Conservation (phyloP, 2,329 filamentous ascomycete genomes). For the Beauveria pseudobassiana region DNA sequence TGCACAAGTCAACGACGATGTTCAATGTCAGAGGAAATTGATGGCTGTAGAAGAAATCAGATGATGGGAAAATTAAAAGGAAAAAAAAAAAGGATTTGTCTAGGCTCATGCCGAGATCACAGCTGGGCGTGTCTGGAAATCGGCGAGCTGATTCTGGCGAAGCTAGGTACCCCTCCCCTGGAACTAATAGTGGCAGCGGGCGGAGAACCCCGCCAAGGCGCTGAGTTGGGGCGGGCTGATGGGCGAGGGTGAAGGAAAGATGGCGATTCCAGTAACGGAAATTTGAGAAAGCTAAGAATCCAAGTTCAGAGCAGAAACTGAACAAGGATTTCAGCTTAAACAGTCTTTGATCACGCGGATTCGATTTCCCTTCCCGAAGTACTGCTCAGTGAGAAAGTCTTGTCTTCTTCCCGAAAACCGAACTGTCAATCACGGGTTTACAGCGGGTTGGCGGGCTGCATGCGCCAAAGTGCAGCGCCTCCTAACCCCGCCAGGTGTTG, state of each 20-base stretch:
- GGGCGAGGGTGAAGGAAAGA: background rate
- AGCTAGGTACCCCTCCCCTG: background rate
- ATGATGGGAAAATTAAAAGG: background rate
- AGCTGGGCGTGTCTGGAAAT: background rate
- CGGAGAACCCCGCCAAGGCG: background rate
- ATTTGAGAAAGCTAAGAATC: too few species aligned
- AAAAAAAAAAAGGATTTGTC: background rate
- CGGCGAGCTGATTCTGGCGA: background rate
- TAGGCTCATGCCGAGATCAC: background rate
- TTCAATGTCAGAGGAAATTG: background rate
- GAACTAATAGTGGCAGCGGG: background rate
- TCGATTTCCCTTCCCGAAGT: too few species aligned
- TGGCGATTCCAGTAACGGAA: too few species aligned
- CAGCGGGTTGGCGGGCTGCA: background rate
- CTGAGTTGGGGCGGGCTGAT: background rate
- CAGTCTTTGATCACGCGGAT: too few species aligned
- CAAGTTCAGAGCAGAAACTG: too few species aligned
- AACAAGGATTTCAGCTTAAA: too few species aligned
- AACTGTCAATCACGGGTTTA: background rate
- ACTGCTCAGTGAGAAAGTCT: too few species aligned
- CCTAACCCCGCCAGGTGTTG: background rate
- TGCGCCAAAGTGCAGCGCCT: background rate
- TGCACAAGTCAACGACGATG: too few species aligned
- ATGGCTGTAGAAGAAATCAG: background rate
- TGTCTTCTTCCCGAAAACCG: too few species aligned